Evolutionary conservation across 169 alveolate species (phyloP), one percentile per base, ranked within the genome.

Genomic region (Theileria annulata): DNA sequence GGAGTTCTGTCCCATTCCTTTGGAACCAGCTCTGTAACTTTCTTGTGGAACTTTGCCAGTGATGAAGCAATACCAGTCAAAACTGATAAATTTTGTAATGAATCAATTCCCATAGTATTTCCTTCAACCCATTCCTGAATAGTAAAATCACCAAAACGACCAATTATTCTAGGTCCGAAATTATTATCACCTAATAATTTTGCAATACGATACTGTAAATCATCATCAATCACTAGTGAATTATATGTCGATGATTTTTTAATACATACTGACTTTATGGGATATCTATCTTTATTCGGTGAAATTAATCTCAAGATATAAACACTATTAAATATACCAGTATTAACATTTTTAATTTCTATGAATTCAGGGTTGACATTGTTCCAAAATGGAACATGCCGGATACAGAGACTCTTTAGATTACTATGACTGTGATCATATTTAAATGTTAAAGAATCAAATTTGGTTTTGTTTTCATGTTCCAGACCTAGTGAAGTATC

Each of bases 81-180:
- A 25, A 89, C 72, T 17, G 84, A 72, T 51, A 87, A 71, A 19
- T 90, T 81, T 56, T 87, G 80, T 51, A 91, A 77, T 71, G 86
- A 91, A 31, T 58, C 90, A 25, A 54, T 74, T 31, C 87, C 54
- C 59, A 91, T 25, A 6, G 92, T 91, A 30, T 90, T 86, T 1
- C 95, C 95, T 54, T 87, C 91, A 48, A 91, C 60, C 86, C 91
- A 91, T 75, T 87, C 95, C 63, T 91, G 93, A 42, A 91, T 90
- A 28, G 91, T 82, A 1, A 89, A 93, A n/a, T 85, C 95, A 69
- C 75, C 78, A 77, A 87, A 25, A n/a, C 80, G 66, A 3, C 80
- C 91, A 49, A 91, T 67, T 59, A 91, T 35, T 42, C 64, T 77
- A 49, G 95, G 95, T 58, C 92, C 95, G 56, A 82, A 84, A 35